Evolutionary conservation across 2,329 filamentous ascomycete genomes (phyloP), one percentile per base, ranked within the genome.

Genomic region (Fusarium sp.): DNA sequence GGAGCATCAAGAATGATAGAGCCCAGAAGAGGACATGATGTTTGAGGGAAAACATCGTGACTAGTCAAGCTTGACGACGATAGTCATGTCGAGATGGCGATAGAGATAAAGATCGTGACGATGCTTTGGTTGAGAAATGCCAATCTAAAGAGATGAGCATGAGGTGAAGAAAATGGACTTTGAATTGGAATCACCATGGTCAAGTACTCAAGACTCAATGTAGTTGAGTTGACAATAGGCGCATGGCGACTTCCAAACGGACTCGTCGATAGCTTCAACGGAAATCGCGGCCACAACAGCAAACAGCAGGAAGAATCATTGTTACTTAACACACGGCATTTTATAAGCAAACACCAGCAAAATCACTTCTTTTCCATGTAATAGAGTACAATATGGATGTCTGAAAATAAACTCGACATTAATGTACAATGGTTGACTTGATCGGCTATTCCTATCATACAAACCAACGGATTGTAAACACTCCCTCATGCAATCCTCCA

Each of bases 11-110:
- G 20, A 66, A 17, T 3, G 72, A 70, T 11, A 74, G 5, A 7
- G 14, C 44, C 72, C 72, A 74, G 50, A 65, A 63, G 38, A 72
- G 39, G 31, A 57, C 6, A 46, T 74, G 70, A 24, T 68, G 7
- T 17, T 51, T 58, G 17, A 55, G 20, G 9, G 69, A 74, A 9
- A 74, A 45, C 71, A 74, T 74, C 14, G 39, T 34, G 39, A 17
- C 43, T 18, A 26, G 11, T 24, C 28, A 39, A 20, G 22, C 22
- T 28, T 31, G 22, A 8, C n/a, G 11, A 8, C 22, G 11, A 38
- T 53, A 46, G 6, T 26, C 36, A 52, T 43, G 55, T 4, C 55
- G 20, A 15, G 15, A 10, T 42, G 5, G 10, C 22, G 31, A 26
- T 34, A 14, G n/a, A 14, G 18, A 18, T 33, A 20, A 57, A n/a